Conservation (phyloP, 2,329 filamentous ascomycete genomes). For the Daldinia sp. region DNA sequence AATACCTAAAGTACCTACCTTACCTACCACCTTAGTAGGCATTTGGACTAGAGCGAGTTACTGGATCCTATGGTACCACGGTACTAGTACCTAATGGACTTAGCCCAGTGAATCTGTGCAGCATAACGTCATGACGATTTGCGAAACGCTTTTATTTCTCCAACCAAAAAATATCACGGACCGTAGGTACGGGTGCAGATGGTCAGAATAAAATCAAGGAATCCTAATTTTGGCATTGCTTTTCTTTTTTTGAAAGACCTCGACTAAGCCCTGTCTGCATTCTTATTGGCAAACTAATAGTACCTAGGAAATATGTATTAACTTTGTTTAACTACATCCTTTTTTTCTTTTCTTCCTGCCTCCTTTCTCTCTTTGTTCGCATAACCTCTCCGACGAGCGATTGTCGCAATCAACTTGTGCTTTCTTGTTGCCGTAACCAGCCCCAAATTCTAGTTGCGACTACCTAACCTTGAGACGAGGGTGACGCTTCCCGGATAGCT, state of each 20-base stretch:
- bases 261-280: background rate
- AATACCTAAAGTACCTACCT: too few relatives aligned
- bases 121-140: constrained; percentile 5
- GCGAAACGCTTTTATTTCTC: constrained; percentile 1
- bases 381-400: background rate
- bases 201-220: constrained; percentile 2
- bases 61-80: background rate
- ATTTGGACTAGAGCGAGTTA: background rate
- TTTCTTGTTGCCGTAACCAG: background rate
- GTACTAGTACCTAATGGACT: background rate
- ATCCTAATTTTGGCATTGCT: background rate
- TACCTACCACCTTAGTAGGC: background rate
- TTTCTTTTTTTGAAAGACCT: background rate
- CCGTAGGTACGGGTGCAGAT: background rate
- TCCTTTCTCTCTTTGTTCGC: background rate
- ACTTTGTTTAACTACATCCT: background rate
- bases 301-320: background rate
- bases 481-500: background rate
- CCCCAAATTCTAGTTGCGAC: background rate
- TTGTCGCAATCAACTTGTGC: background rate
- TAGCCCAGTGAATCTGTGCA: background rate
- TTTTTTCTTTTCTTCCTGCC: background rate
- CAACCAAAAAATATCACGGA: background rate
- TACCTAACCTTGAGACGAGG: background rate
- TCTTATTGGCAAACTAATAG: background rate